Evolutionary conservation across 305 asterid genomes (phyloP), one percentile per base, ranked within the genome.

Genomic region (Fraxinus sp.): DNA sequence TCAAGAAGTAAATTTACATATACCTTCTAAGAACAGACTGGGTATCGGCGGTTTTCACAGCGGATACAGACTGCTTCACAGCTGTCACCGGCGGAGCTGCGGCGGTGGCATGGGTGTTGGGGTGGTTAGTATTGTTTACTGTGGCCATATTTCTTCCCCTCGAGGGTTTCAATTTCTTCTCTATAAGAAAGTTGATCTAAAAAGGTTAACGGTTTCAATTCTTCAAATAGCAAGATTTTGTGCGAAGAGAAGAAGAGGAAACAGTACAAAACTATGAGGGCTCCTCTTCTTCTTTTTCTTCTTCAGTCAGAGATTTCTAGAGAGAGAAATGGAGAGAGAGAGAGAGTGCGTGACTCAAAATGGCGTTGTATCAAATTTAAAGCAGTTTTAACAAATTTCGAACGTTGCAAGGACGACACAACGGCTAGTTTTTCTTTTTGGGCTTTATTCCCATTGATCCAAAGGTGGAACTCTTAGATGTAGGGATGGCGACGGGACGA

Each of bases 11-110:
- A 30, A 70, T 70, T 32, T 30, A 70, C 6, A 11, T 4, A 71
- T 72, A 93, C 98, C 98, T 92, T 88, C 92, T 95, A 82, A 91
- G 88, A 84, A 93, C 97, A 77, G 98, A 92, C 18, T 94, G 98
- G 13, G 98, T 91, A 81, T 95, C 98, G 70, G 87, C 93, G 80
- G 85, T 57, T 84, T 91, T 95, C 0, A 92, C 92, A 28, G 89
- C 1, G 70, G 95, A 86, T 20, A 83, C 43, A 16, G 97, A 39
- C 83, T 91, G 93, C 86, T 95, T 95, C 0, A 90, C 85, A n/a
- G 93, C 79, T 41, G 93, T 26, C 73, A 81, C 82, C 30, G 82
- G 84, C 24, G 83, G 87, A 13, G 83, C 80, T 4, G 84, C 70
- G 36, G 80, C 79, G 73, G 73, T 3, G n/a, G 52, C n/a, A 77